Evolutionary conservation across 805 yeast genomes (phyloP), one percentile per base, ranked within the genome.

Genomic region (Sugiyamaella smithiae): DNA sequence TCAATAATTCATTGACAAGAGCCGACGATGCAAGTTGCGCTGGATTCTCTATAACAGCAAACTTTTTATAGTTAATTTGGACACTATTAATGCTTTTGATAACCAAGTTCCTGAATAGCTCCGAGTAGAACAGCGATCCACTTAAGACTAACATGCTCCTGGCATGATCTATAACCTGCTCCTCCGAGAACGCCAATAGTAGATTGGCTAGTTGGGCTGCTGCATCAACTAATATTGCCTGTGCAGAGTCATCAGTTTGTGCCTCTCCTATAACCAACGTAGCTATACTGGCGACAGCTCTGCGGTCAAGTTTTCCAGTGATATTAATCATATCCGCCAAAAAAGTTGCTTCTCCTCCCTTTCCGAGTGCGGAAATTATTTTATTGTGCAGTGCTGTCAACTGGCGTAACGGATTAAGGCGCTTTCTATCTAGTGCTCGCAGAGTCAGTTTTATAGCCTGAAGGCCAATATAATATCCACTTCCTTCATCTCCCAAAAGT

Each of bases 401-500:
- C 23, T n/a, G 23, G 14, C 25, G 31, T n/a, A 26, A 20, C 8
- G 17, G 32, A 17, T 32, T 40, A 12, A 36, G 23, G 2, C 37
- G 23, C 7, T 12, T 36, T 12, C 33, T n/a, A 43, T 54, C 57
- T 9, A 52, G 40, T n/a, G 43, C 43, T 11, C 22, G 12, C n/a
- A 56, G 38, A 7, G 49, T 32, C 17, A 22, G 12, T 42, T 52
- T 52, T n/a, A 55, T 12, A 4, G 52, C 55, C 26, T 36, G 23
- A 24, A 47, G 26, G 17, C 61, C 63, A 37, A 59, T 48, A 41
- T 52, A 50, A 40, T 58, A 58, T 11, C 61, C 63, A 25, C 53
- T 46, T 1, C 61, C 63, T 43, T 59, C 59, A 29, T 59, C 63
- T 6, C 63, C 63, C 9, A 58, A 46, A 22, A 52, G 25, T 4